Base-by-base conservation (phyloP, 345 rosid genomes). In the Draba incana region DNA sequence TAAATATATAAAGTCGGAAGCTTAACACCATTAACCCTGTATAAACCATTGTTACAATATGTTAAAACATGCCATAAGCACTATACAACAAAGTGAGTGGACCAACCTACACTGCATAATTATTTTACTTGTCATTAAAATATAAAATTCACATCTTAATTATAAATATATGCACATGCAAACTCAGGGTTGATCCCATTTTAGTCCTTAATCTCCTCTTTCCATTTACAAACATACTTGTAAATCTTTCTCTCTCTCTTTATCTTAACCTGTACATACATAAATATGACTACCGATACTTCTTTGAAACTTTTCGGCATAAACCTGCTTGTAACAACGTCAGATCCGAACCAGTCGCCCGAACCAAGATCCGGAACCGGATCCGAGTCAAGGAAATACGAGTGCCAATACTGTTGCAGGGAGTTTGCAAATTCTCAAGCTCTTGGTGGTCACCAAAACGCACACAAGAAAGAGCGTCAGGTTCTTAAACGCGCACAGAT, bases 401-500 rank as follows among this genome's bases (percentile, higher is more conserved):
- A 90, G 87, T 92, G 98, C 27, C 98, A 92, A 60, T 92, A 92
- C 64, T 92, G 98, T 62, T 85, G 75, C 56, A 82, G 98, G n/a
- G 96, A 85, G 69, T 92, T 92, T 41, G 90, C 96, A 25, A 92
- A 92, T 64, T 92, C 98, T 4, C 98, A 90, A 76, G 98, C 98
- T 13, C 81, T 92, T 15, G 98, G 98, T 4, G 98, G 98, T 59
- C 98, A 92, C 71, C 98, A 92, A 72, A 92, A 92, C 89, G 97
- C 98, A 11, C 98, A 92, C 83, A 92, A 90, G 86, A 92, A 92
- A 65, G 98, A 92, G 68, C 84, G 98, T 48, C 97, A 83, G 67
- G 87, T 84, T 16, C 78, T 90, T 42, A 92, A 92, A 77, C 86
- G 92, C 0, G 89, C 90, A 13, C 98, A 86, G 64, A 73, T 92